These are phyloP conservation scores for Ilex asprella DNA, from an alignment of 257 asterid genomes.

Conservation along the genomic window DNA sequence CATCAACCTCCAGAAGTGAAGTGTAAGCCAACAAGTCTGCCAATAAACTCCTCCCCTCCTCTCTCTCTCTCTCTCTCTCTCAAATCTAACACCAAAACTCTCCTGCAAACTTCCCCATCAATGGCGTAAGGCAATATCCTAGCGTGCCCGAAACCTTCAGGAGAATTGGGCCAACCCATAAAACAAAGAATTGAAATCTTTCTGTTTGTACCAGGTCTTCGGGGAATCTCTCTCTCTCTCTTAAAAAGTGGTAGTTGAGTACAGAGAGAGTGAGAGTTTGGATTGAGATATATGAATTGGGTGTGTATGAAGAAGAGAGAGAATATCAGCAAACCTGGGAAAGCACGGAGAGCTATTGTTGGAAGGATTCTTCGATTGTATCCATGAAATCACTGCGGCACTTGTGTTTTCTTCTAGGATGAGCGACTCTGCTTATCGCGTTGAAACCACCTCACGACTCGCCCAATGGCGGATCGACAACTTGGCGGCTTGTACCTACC, in stretches of 20 bases:
- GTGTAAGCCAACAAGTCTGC: slow-evolving; percentile 40
- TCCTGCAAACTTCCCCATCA: slow-evolving; percentile 33
- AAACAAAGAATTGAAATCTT: background rate
- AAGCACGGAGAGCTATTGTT: slow-evolving; percentile 71
- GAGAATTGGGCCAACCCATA: slow-evolving; percentile 13
- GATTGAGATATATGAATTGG: background rate
- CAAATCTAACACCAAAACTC: background rate
- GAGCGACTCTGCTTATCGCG: slow-evolving; percentile 86
- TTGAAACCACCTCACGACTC: slow-evolving; percentile 85
- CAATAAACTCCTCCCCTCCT: background rate
- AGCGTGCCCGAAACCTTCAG: slow-evolving; percentile 51
- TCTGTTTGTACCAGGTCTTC: background rate
- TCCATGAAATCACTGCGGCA: slow-evolving; percentile 85
- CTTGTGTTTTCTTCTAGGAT: slow-evolving; percentile 53
- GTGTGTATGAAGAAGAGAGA: slow-evolving; percentile 28
- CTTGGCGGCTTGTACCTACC: slow-evolving; percentile 49
- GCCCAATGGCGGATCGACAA: slow-evolving; percentile 91
- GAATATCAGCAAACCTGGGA: slow-evolving; percentile 70
- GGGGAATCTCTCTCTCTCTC: background rate
- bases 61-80: slow-evolving; percentile 7
- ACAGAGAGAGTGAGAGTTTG: slow-evolving; percentile 3
- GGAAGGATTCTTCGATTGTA: slow-evolving; percentile 72
- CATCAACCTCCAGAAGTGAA: slow-evolving; percentile 33
- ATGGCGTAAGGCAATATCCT: slow-evolving; percentile 57
- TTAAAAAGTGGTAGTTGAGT: slow-evolving; percentile 1